Percentiles rank a stretch among this genome's conserved stretches.
phyloP scores from a whole-genome alignment of 768 basidiomycete species.

The Suillus occidentalis region DNA sequence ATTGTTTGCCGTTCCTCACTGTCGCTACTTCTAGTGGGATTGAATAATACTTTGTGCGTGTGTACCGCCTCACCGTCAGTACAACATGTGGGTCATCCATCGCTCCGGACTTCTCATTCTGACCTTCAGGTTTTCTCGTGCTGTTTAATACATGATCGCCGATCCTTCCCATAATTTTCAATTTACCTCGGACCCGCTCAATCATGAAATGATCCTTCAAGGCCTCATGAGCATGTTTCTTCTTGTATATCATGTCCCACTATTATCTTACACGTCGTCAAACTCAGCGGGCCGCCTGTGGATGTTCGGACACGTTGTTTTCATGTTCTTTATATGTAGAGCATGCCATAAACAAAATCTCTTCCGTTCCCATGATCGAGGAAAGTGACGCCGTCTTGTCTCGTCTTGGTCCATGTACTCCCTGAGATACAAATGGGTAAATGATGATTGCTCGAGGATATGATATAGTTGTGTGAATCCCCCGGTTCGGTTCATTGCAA shows the following conservation, averaged over 20 bases:
- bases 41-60: conserved; percentile 29
- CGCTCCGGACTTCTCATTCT: conserved; percentile 19
- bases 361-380: conserved; percentile 28
- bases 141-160: conserved; percentile 32
- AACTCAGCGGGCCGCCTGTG: conserved; percentile 21
- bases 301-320: conserved; percentile 35
- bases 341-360: conserved; percentile 17
- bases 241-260: conserved; percentile 25
- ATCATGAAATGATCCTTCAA: conserved; percentile 24
- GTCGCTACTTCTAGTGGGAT: conserved; percentile 42
- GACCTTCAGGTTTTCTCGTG: conserved; percentile 37
- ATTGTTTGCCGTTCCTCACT: conserved; percentile 26
- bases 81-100: conserved; percentile 20
- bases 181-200: conserved; percentile 33
- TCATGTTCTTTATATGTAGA: conserved; percentile 25
- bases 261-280: conserved; percentile 25
- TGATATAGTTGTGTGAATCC: conserved; percentile 6
- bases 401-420: conserved; percentile 10
- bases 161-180: conserved; percentile 20
- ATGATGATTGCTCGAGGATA: conserved; percentile 6
- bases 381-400: conserved; percentile 17
- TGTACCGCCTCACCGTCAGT: conserved; percentile 22
- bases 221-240: conserved; percentile 23
- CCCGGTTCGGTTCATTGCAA: conserved; percentile 5
- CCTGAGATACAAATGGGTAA: conserved; percentile 11